Conservation (phyloP, 73 alveolate genomes). For the Tetrahymena malaccensis region DNA sequence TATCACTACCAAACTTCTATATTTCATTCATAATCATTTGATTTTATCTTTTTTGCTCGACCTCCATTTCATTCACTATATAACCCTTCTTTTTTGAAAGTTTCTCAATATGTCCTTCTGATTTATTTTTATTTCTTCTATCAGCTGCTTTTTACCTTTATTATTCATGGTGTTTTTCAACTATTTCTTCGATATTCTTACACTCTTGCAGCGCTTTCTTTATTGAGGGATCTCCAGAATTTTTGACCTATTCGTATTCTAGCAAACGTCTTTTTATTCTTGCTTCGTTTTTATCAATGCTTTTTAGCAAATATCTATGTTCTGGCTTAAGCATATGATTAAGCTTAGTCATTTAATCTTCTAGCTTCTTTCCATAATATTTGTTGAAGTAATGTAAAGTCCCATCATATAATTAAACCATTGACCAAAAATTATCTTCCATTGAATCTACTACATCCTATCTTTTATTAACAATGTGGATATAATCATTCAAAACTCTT, state of each 20-base stretch:
- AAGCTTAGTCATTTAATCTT: neutral
- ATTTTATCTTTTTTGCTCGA: neutral
- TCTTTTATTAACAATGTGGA: neutral
- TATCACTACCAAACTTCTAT: neutral
- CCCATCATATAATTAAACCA: neutral
- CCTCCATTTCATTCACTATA: neutral
- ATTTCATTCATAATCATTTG: neutral
- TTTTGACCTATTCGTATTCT: neutral
- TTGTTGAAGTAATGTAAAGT: neutral
- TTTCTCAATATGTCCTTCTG: neutral
- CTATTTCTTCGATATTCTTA: neutral
- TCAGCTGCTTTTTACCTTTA: neutral
- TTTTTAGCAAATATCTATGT: neutral
- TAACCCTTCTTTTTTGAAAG: neutral
- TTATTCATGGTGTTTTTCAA: neutral
- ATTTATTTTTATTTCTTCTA: neutral
- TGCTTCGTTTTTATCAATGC: neutral
- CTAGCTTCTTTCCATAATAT: neutral
- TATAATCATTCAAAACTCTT: neutral
- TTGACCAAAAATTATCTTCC: neutral
- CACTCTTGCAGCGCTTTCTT: neutral
- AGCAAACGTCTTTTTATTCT: neutral
- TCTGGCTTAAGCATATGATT: neutral
- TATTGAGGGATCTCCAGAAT: neutral
- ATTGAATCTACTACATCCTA: neutral